Evolutionary conservation across 305 asterid genomes (phyloP), one percentile per base, ranked within the genome.

Genomic region (Fraxinus baroniana): DNA sequence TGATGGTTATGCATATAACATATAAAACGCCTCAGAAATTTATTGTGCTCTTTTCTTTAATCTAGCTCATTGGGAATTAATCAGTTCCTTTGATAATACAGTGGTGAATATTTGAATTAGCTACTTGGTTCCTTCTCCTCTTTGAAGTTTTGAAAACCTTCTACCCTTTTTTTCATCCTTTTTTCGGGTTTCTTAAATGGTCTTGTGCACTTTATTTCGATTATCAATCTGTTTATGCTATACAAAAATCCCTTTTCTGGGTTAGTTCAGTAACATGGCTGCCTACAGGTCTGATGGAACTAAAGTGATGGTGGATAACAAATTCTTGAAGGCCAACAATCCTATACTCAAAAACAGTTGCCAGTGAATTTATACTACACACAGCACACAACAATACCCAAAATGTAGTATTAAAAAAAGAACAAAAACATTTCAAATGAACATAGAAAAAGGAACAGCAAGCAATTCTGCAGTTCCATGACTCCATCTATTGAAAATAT

Each of bases 251-350:
- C n/a, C n/a, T n/a, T n/a, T n/a, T n/a, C n/a, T n/a, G n/a, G n/a
- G n/a, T n/a, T n/a, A n/a, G n/a, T n/a, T n/a, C n/a, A n/a, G 26
- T 55, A 9, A 22, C 13, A 36, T 33, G 74, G 52, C 2, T 78
- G 85, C 84, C 79, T 87, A 80, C 89, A 94, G 99, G 93, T 85
- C 94, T 68, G 98, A 95, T 86, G 99, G 99, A 78, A 92, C 88
- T 83, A 93, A 88, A 88, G 87, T 90, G 55, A 87, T 86, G 5
- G 98, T 95, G 89, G 97, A 92, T 79, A 95, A 94, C 92, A 92
- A 91, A 77, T 93, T 88, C 86, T 90, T 95, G 85, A 95, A 94
- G 89, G 91, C 91, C 73, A 87, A 95, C 82, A 81, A 94, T 83
- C 98, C 98, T 2, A 90, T 88, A 64, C 85, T 95, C 92, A n/a